Evolutionary conservation across 1,139 yeast genomes (phyloP).

Genomic region (Nakaseomyces kungkrabaensis): DNA sequence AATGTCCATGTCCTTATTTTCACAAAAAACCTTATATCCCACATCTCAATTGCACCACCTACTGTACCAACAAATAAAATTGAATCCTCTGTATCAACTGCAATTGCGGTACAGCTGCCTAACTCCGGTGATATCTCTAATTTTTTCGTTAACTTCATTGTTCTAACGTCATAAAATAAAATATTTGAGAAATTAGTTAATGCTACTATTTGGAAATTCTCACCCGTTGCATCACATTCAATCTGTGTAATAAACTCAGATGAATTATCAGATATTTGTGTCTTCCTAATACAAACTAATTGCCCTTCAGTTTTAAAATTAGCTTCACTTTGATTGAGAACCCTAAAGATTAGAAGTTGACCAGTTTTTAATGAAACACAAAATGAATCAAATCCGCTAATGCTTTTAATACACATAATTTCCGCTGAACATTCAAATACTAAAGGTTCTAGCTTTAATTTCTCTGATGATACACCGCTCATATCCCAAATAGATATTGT

Average conservation of each 20-base stretch:
- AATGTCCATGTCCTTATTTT: conserved; percentile 55
- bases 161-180: conserved; percentile 48
- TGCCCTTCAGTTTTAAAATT: conserved; percentile 25
- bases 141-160: conserved; percentile 38
- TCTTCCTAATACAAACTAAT: conserved; percentile 9
- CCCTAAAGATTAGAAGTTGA: conserved; percentile 43
- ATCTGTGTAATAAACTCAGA: conserved; percentile 38
- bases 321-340: conserved; percentile 38
- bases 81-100: conserved; percentile 41
- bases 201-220: conserved; percentile 34
- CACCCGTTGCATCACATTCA: conserved; percentile 32
- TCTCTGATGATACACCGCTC: conserved; percentile 51
- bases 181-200: conserved; percentile 49
- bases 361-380: conserved; percentile 66
- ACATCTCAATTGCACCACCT: conserved; percentile 60
- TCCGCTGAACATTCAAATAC: conserved; percentile 40
- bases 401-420: conserved; percentile 41
- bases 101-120: conserved; percentile 57
- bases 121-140: conserved; percentile 50
- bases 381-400: conserved; percentile 55
- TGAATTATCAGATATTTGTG: conserved; percentile 31
- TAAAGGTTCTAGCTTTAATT: conserved; percentile 49
- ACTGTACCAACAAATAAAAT: conserved; percentile 74
- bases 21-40: conserved; percentile 70
- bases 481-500: conserved; percentile 71